Conservation (phyloP, 2,329 filamentous ascomycete species). For the Fusarium circinatum region DNA sequence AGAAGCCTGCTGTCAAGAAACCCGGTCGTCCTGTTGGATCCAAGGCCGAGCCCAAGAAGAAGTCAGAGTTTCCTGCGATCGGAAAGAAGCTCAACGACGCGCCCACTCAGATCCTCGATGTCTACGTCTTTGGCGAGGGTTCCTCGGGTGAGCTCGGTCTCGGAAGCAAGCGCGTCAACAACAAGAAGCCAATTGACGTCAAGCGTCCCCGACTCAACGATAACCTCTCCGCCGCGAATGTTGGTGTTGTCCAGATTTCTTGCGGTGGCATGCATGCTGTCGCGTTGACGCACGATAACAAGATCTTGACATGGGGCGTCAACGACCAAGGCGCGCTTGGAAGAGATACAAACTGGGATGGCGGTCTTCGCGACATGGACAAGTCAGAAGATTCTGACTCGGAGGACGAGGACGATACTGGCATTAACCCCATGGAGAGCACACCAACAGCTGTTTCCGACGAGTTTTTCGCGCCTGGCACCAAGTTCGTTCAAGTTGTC, state of each 20-base stretch:
- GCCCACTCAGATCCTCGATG: constrained; percentile 72
- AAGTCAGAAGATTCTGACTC: constrained; percentile 64
- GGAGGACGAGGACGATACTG: constrained; percentile 68
- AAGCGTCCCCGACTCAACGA: constrained; percentile 87
- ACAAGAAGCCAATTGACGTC: constrained; percentile 73
- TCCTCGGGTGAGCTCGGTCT: constrained; percentile 85
- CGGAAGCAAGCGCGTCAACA: constrained; percentile 71
- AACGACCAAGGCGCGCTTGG: constrained; percentile 87
- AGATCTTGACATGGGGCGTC: constrained; percentile 87
- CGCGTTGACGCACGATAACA: constrained; percentile 81
- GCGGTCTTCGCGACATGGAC: constrained; percentile 68
- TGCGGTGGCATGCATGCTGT: constrained; percentile 85
- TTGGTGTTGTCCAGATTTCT: constrained; percentile 80
- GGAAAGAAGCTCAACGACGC: constrained; percentile 77
- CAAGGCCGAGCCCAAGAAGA: constrained; percentile 40
- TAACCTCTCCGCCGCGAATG: constrained; percentile 66
- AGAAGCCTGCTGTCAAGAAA: constrained; percentile 49
- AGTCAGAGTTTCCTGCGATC: constrained; percentile 57
- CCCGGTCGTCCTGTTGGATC: constrained; percentile 16
- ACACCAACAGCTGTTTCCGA: constrained; percentile 71
- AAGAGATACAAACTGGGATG: constrained; percentile 75
- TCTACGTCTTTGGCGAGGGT: constrained; percentile 85
- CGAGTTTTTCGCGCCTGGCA: constrained; percentile 68
- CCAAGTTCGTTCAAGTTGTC: constrained; percentile 70
- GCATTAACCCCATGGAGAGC: constrained; percentile 77